These are phyloP conservation scores for Pistacia atlantica DNA, from an alignment of 345 rosid genomes.

Conservation along the genomic window DNA sequence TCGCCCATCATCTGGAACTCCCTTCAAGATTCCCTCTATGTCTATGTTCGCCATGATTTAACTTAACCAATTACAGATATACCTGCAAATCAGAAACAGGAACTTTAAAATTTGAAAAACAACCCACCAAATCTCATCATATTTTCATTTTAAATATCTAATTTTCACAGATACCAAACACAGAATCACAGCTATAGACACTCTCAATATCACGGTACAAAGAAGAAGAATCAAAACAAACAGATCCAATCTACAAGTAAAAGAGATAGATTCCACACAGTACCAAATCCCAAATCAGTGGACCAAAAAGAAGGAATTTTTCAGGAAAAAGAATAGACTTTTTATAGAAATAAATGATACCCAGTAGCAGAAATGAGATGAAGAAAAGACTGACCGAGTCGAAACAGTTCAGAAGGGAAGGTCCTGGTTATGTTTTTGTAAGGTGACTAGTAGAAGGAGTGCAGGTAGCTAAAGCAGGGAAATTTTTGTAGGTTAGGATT, in stretches of 20 bases:
- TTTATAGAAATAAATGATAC: too few species aligned
- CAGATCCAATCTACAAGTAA: background rate
- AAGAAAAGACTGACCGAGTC: too few species aligned
- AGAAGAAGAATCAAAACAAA: background rate
- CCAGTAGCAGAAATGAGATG: too few species aligned
- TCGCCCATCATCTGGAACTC: slow-evolving; percentile 56
- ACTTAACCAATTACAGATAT: background rate
- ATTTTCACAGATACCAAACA: background rate
- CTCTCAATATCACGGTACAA: background rate
- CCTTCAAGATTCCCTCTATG: slow-evolving; percentile 76
- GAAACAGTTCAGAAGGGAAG: too few species aligned
- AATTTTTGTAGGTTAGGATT: background rate
- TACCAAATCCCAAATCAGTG: background rate
- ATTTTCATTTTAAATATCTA: background rate
- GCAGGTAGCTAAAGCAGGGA: background rate
- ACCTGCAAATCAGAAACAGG: background rate
- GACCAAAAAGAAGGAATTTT: too few species aligned
- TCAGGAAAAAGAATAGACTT: too few species aligned
- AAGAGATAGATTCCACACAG: too few species aligned
- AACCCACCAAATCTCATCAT: background rate
- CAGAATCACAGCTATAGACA: background rate
- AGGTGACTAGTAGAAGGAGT: background rate
- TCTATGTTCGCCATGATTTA: slow-evolving; percentile 78
- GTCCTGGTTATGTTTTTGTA: too few species aligned
- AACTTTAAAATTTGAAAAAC: background rate